Percentiles rank a stretch among this genome's conserved stretches.
Evolutionary conservation across 2,329 filamentous ascomycete genomes (phyloP).

Genomic region (Stachybotrys echinatus): DNA sequence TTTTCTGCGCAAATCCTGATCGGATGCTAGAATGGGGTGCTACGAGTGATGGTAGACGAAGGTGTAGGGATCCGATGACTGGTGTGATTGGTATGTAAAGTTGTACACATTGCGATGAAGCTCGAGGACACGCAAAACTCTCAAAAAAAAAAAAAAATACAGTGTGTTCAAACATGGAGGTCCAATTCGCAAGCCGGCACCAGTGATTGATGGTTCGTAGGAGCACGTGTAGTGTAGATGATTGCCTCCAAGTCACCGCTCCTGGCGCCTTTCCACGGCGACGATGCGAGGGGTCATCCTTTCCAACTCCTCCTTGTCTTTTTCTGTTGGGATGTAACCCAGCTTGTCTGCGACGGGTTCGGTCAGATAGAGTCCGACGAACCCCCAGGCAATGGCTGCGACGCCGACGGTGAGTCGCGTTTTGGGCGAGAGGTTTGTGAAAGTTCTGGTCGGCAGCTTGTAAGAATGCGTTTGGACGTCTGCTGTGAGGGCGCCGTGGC

Average conservation of each 20-base stretch:
- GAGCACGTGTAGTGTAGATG: not conserved
- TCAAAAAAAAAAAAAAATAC: not conserved
- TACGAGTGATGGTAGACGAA: constrained; percentile 1
- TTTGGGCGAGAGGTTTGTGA: constrained; percentile 64
- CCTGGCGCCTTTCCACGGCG: constrained; percentile 41
- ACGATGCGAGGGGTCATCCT: constrained; percentile 57
- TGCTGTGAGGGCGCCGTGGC: too few species aligned
- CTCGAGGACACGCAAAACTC: not conserved
- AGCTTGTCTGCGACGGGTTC: constrained; percentile 69
- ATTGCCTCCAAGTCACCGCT: not conserved
- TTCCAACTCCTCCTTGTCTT: constrained; percentile 65
- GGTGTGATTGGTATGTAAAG: not conserved
- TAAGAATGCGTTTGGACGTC: not conserved
- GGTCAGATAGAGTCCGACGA: constrained; percentile 65
- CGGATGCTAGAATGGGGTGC: constrained; percentile 7
- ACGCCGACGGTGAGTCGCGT: constrained; percentile 68
- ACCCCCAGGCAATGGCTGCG: constrained; percentile 72
- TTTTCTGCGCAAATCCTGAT: constrained; percentile 12
- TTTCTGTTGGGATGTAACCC: constrained; percentile 65
- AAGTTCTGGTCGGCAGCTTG: constrained; percentile 48
- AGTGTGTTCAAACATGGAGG: not conserved
- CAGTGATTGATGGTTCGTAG: too few species aligned
- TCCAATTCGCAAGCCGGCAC: too few species aligned
- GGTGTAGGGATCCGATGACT: not conserved
- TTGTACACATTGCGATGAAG: not conserved